Evolutionary conservation across 495 filamentous ascomycete genomes (phyloP).

Genomic region (Parachaetomium inaequale): DNA sequence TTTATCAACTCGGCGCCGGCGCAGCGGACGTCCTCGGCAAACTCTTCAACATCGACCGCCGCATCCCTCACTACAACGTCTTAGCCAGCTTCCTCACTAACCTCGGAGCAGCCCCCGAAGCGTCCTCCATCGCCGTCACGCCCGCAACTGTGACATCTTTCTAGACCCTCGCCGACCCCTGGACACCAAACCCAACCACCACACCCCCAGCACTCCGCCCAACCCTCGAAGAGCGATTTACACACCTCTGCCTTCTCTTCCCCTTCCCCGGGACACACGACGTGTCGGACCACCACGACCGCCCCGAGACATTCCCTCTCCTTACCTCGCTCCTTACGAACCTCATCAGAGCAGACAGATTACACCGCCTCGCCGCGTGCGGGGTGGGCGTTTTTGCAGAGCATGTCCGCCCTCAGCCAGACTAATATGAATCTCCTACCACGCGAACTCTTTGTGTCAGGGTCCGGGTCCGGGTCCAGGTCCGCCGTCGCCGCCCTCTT

Average conservation of each 20-base stretch:
- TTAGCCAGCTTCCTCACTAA: conserved; percentile 3
- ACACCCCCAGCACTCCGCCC: background rate
- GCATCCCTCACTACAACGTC: background rate
- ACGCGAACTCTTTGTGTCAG: too few species aligned
- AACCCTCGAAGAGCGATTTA: conserved; percentile 13
- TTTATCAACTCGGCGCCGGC: background rate
- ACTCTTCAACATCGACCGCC: background rate
- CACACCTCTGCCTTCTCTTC: conserved; percentile 16
- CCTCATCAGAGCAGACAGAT: conserved; percentile 21
- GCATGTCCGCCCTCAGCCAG: too few species aligned
- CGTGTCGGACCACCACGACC: background rate
- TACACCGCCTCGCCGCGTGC: background rate
- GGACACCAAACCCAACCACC: background rate
- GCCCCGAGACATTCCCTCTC: background rate
- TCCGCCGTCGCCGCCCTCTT: conserved; percentile 1
- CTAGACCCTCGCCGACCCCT: conserved; percentile 12
- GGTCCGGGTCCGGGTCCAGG: background rate
- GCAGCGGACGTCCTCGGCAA: conserved; percentile 3
- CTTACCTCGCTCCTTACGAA: conserved; percentile 6
- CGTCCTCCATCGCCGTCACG: background rate
- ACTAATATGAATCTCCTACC: too few species aligned
- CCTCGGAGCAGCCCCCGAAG: background rate
- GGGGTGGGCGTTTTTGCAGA: conserved; percentile 17
- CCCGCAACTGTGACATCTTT: background rate
- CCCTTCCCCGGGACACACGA: background rate